Evolutionary conservation across 1,284 basidiomycete species (phyloP).

Genomic region (Boletus smithii): DNA sequence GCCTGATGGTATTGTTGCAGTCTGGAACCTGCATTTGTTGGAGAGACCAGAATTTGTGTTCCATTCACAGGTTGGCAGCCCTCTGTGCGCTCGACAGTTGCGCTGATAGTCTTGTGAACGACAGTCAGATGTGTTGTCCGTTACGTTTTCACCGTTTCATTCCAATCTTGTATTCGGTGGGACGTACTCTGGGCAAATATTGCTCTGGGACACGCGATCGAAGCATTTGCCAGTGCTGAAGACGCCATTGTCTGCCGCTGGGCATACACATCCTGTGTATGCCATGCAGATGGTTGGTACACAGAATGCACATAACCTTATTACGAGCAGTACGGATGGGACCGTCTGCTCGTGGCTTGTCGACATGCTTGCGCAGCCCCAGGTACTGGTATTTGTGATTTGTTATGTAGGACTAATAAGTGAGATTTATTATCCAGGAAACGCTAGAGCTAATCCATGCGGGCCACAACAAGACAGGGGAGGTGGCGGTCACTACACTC

Average conservation of each 20-base stretch:
- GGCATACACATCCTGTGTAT: constrained; percentile 98
- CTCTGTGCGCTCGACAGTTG: constrained; percentile 5
- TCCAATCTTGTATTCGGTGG: constrained; percentile 97
- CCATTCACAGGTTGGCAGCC: constrained; percentile 79
- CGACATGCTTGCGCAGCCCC: constrained; percentile 97
- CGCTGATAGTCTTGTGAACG: constrained; percentile 12
- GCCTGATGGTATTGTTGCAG: constrained; percentile 93
- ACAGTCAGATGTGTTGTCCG: constrained; percentile 94
- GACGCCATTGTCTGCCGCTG: constrained; percentile 90
- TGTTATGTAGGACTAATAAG: not conserved
- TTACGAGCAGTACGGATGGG: constrained; percentile 94
- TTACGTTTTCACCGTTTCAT: constrained; percentile 96
- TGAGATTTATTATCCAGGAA: constrained; percentile 56
- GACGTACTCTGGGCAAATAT: constrained; percentile 96
- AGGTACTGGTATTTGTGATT: constrained; percentile 46
- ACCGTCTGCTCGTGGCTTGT: constrained; percentile 96
- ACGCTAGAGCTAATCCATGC: constrained; percentile 83
- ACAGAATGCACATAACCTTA: constrained; percentile 96
- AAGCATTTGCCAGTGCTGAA: constrained; percentile 95
- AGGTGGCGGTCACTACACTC: constrained; percentile 90
- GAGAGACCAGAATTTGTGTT: constrained; percentile 98
- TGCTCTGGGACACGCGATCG: constrained; percentile 98
- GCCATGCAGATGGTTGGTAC: constrained; percentile 97
- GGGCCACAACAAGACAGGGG: constrained; percentile 91
- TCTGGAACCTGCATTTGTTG: constrained; percentile 95